phyloP scores from a whole-genome alignment of 2,329 filamentous ascomycete species.

The Aspergillus pseudonomiae region DNA sequence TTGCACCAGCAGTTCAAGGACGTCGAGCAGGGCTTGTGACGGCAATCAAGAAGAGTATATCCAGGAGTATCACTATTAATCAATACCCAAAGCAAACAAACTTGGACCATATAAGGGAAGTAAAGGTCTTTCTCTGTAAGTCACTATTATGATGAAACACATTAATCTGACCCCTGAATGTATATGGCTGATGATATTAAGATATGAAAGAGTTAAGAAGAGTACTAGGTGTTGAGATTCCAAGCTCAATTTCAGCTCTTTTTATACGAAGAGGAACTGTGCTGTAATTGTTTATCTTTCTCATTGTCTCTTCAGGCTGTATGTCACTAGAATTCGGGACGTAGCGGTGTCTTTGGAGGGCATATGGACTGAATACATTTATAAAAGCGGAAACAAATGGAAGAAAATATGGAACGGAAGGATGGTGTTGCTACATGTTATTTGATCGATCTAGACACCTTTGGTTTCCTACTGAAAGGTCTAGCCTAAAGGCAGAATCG shows the following conservation, averaged over 20 bases:
- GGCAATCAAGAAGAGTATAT: too few species aligned
- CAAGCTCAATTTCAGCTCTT: not conserved
- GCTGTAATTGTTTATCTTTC: not conserved
- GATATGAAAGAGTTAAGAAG: not conserved
- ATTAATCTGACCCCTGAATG: not conserved
- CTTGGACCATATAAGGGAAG: not conserved
- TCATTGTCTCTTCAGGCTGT: not conserved
- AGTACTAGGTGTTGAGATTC: not conserved
- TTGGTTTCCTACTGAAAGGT: not conserved
- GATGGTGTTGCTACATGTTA: not conserved
- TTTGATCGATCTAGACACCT: not conserved
- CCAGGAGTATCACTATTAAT: not conserved
- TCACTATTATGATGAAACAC: not conserved
- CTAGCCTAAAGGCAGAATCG: too few species aligned
- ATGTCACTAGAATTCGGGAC: not conserved
- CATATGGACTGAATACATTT: not conserved
- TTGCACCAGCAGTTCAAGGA: not conserved
- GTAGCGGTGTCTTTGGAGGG: not conserved
- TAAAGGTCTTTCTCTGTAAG: not conserved
- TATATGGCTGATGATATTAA: not conserved
- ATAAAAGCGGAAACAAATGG: not conserved
- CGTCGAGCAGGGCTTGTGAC: too few species aligned
- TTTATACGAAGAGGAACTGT: not conserved
- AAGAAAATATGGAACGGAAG: not conserved
- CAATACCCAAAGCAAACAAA: not conserved